Evolutionary conservation across 75 land plant species (phyloP).

Genomic region (Azolla pinnata): DNA sequence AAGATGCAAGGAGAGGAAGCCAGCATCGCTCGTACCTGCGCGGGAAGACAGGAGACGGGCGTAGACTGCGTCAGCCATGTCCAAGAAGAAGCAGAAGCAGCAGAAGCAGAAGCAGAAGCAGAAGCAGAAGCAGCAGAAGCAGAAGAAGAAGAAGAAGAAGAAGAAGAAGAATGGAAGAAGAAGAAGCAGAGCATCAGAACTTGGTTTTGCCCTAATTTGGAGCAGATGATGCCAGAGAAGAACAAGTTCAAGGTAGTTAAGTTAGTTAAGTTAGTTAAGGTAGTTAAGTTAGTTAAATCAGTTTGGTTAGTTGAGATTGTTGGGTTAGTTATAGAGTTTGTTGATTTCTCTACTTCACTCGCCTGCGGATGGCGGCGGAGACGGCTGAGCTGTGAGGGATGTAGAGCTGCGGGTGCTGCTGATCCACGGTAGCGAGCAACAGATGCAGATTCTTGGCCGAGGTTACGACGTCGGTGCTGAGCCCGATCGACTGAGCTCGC

Average conservation of each 20-base stretch:
- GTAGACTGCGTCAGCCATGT: too few species aligned
- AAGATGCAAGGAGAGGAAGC: conserved; percentile 16
- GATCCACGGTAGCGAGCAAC: too few species aligned
- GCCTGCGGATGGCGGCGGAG: conserved; percentile 12
- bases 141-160: too few species aligned
- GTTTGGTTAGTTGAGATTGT: neutral
- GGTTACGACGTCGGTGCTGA: too few species aligned
- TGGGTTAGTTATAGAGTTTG: neutral
- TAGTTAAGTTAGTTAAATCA: neutral
- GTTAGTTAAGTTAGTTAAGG: too few species aligned
- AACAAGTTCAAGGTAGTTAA: neutral
- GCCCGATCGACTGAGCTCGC: too few species aligned
- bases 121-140: neutral
- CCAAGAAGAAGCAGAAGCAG: neutral
- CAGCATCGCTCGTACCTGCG: conserved; percentile 23
- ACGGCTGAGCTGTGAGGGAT: conserved; percentile 9
- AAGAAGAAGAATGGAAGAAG: too few species aligned
- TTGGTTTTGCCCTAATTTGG: neutral
- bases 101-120: neutral
- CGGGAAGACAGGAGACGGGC: neutral
- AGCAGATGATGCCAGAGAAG: neutral
- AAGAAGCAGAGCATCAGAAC: too few species aligned
- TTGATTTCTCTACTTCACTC: too few species aligned
- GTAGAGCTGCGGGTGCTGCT: conserved; percentile 16
- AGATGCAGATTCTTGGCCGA: too few species aligned